Conservation (phyloP, 129 eudicot species). For the Tagetes erecta region DNA sequence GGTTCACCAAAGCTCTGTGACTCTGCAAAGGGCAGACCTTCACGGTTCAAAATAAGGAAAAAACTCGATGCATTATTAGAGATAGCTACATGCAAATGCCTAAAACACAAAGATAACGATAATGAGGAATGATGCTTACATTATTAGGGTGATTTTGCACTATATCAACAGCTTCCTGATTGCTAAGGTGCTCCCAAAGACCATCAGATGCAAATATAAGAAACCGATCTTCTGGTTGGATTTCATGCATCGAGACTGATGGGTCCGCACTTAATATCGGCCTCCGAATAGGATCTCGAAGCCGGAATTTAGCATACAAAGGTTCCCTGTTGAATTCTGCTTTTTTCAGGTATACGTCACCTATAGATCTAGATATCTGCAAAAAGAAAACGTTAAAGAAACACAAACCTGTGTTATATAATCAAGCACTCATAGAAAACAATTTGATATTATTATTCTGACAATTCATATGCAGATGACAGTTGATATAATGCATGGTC, state of each 20-base stretch:
- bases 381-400: slow-evolving; percentile 7
- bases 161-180: slow-evolving; percentile 91
- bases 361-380: slow-evolving; percentile 90
- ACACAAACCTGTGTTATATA: slow-evolving; percentile 6
- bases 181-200: slow-evolving; percentile 96
- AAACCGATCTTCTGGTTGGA: slow-evolving; percentile 80
- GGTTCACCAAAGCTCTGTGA: neutral
- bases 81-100: neutral
- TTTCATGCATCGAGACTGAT: slow-evolving; percentile 66
- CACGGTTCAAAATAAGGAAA: neutral
- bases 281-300: slow-evolving; percentile 75
- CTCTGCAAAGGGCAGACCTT: neutral
- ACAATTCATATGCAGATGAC: neutral
- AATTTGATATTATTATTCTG: neutral
- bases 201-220: slow-evolving; percentile 95
- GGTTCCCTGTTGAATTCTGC: slow-evolving; percentile 91
- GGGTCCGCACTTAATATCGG: slow-evolving; percentile 91
- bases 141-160: slow-evolving; percentile 70
- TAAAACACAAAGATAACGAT: neutral
- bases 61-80: neutral
- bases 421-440: neutral
- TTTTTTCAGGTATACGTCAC: slow-evolving; percentile 86
- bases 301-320: slow-evolving; percentile 74
- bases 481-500: neutral
- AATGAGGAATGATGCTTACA: slow-evolving; percentile 45